Base-by-base conservation (phyloP, 306 rosid genomes). In the Astragalus membranaceus region DNA sequence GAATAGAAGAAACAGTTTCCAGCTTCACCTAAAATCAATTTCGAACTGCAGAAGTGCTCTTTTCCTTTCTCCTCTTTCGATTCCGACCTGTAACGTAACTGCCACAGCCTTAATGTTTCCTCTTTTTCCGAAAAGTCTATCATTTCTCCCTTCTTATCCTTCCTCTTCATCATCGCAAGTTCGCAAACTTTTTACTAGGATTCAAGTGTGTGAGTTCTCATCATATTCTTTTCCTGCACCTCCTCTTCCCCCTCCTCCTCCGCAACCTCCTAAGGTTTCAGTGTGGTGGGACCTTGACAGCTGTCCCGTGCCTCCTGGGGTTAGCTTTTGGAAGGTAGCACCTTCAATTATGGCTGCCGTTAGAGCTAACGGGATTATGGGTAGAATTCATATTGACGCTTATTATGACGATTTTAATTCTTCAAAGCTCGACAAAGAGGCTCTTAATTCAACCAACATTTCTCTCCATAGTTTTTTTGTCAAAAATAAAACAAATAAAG, bases 241-340 rank as follows among this genome's bases (percentile, higher is more conserved):
- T 35, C 78, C 4, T 35, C 16, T n/a, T 13, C 23, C 23, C 23
- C 23, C 50, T 46, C 2, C 50, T 46, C 1, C 14, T 44, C 47
- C 12, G 3, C 50, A 46, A 1, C 14, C 74, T 6, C 44, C 85
- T 35, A 82, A 79, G 82, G 90, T 89, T 67, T 85, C 90, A 7
- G 96, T 89, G 7, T 92, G 98, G 98, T 92, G 96, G 98, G 98
- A 92, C 78, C 83, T 92, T 47, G 91, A 92, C 79, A 89, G 81
- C 50, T 89, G 96, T 82, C 10, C 69, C 56, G 37, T 87, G 3
- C 96, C 98, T 4, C 7, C 11, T 0, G 85, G 72, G 0, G 64
- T 72, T 20, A 20, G 23, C 23, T 20, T 20, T 20, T 20, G 23
- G 23, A 20, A 20, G 23, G 2, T 20, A 20, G 70, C 90, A 1